Conservation (phyloP, 257 asterid species). For the Haberlea rhodopensis region DNA sequence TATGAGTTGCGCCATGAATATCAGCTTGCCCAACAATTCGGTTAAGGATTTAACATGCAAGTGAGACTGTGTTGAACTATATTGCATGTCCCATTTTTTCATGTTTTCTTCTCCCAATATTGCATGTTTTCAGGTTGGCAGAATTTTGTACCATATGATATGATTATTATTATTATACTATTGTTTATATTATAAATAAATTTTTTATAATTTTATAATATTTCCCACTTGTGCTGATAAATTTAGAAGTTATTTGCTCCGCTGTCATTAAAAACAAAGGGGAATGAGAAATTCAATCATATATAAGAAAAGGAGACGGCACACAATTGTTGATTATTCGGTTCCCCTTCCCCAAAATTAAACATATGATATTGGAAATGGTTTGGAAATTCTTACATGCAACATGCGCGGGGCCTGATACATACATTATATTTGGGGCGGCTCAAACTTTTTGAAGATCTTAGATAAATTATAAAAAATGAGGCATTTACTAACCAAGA, state of each 20-base stretch:
- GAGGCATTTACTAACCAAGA: too few relatives aligned
- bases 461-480: too few relatives aligned
- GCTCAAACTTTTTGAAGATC: too few relatives aligned
- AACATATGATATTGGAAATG: too few relatives aligned
- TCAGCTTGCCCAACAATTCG: constrained; percentile 32
- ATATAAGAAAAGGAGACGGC: not conserved
- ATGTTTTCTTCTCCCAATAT: not conserved
- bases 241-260: not conserved
- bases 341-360: too few relatives aligned
- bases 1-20: constrained; percentile 39
- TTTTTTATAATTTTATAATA: too few relatives aligned
- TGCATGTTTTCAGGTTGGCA: not conserved
- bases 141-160: not conserved
- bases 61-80: constrained; percentile 11
- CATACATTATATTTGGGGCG: too few relatives aligned
- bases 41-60: constrained; percentile 44
- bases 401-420: too few relatives aligned
- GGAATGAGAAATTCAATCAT: not conserved
- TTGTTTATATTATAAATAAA: too few relatives aligned
- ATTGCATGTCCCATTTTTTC: not conserved
- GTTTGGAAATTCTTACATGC: too few relatives aligned
- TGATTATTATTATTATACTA: too few relatives aligned
- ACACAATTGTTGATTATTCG: constrained; percentile 15
- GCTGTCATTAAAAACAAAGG: not conserved
- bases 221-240: not conserved